Base-by-base conservation (phyloP, 331 rosid species). In the Arachis monticola region DNA sequence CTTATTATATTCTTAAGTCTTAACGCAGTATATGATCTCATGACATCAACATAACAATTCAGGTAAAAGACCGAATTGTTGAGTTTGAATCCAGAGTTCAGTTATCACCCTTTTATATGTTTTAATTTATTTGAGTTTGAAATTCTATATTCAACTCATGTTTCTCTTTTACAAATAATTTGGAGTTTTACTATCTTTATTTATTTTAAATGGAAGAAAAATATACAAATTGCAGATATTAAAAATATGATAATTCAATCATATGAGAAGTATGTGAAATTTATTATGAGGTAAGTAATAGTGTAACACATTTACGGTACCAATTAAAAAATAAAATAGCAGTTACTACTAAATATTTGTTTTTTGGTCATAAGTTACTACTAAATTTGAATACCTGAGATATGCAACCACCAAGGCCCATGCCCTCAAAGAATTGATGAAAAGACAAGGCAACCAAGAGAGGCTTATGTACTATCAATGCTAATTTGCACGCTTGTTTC, bases 361-460 rank as follows among this genome's bases (percentile, higher is more conserved):
- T 27, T 27, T 27, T 27, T 27, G 30, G 30, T 27, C 30, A 27
- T 27, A 27, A 27, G 30, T 27, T 27, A 27, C 30, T 27, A 27
- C 30, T 27, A 27, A 27, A 13, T 40, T 22, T 8, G 7, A 53
- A 17, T 81, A 89, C 97, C 86, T 89, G 92, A 81, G 89, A 89
- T 56, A 92, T 92, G 85, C 97, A 89, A 11, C 97, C 96, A 58
- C 97, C 97, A 61, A 91, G 97, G 2, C 97, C 96, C 91, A 87
- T 80, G 7, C 97, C 97, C 30, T 92, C 97, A 81, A 92, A 92
- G 69, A 92, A 89, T 68, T 92, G 97, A 85, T 92, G 97, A 73
- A 92, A 92, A 72, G 97, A 89, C 63, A 92, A 55, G 5, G 97
- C 97, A 56, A 80, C 87, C 3, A 86, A 31, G 4, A 92, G 97